Percentiles rank a stretch among this genome's conserved stretches.
Evolutionary conservation across 768 basidiomycete genomes (phyloP).

Genomic region (Termitomyces sp.): DNA sequence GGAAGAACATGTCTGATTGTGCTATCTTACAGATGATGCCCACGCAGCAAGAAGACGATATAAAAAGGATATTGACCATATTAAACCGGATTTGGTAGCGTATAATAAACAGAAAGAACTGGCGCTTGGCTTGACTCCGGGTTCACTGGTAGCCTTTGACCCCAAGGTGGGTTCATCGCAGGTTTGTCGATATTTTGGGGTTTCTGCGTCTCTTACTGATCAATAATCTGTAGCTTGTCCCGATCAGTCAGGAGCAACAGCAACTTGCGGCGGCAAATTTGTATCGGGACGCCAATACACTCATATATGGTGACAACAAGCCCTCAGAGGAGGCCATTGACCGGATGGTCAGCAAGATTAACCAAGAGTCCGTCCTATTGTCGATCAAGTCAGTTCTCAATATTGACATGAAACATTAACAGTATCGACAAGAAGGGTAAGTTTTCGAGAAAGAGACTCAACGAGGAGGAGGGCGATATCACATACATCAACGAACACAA

Average conservation of each 20-base stretch:
- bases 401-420: conserved; percentile 6
- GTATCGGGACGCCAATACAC: conserved; percentile 89
- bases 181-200: conserved; percentile 20
- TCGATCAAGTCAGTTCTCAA: not conserved
- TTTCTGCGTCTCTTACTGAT: not conserved
- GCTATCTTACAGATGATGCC: conserved; percentile 61
- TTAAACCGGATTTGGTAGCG: conserved; percentile 81
- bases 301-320: conserved; percentile 93
- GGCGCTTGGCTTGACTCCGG: conserved; percentile 68
- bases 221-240: conserved; percentile 34
- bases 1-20: not conserved
- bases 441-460: conserved; percentile 82
- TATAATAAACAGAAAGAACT: conserved; percentile 91
- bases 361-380: conserved; percentile 70
- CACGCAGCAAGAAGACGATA: conserved; percentile 86
- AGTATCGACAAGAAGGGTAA: conserved; percentile 89
- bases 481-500: conserved; percentile 99
- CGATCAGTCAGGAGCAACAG: conserved; percentile 61
- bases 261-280: conserved; percentile 71
- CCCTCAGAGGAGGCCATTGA: conserved; percentile 96
- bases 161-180: conserved; percentile 39
- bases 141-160: conserved; percentile 62
- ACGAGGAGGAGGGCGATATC: conserved; percentile 94
- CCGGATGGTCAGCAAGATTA: conserved; percentile 85
- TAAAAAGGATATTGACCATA: conserved; percentile 84